These are phyloP conservation scores for Claviceps digitariae DNA, from an alignment of 2,329 filamentous ascomycete species.

Conservation along the genomic window DNA sequence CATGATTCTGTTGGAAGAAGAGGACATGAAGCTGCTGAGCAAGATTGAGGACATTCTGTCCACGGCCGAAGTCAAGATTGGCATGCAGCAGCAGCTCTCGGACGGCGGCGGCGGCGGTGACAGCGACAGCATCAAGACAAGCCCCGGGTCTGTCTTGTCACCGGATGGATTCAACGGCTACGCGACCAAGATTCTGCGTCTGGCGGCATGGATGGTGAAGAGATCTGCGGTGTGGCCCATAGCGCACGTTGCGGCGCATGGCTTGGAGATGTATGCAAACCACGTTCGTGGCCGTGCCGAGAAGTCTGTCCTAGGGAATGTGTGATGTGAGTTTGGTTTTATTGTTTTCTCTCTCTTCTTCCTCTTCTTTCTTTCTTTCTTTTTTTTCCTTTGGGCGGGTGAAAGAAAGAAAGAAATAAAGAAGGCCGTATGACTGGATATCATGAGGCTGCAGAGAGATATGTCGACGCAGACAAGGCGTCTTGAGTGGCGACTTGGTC, in stretches of 20 bases:
- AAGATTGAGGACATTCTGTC: slow-evolving; percentile 72
- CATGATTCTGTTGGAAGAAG: slow-evolving; percentile 82
- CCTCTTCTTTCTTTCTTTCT: not conserved
- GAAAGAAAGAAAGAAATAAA: no score
- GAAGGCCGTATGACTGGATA: no score
- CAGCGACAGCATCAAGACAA: slow-evolving; percentile 41
- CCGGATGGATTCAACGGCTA: slow-evolving; percentile 57
- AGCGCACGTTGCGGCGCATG: slow-evolving; percentile 40
- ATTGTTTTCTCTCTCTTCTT: no score
- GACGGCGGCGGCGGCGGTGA: no score
- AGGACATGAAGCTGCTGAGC: slow-evolving; percentile 71
- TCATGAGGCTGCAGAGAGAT: no score
- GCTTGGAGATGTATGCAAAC: slow-evolving; percentile 40
- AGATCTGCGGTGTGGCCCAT: slow-evolving; percentile 84
- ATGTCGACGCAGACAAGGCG: no score
- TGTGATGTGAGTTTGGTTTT: not conserved
- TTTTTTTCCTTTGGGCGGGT: no score
- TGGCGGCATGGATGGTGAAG: slow-evolving; percentile 77
- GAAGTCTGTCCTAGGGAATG: slow-evolving; percentile 28
- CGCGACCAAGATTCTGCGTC: slow-evolving; percentile 69
- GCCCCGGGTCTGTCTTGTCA: slow-evolving; percentile 37
- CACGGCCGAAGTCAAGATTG: slow-evolving; percentile 69
- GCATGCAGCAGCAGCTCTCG: slow-evolving; percentile 21
- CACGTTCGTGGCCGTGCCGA: slow-evolving; percentile 38
- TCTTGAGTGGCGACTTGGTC: no score